phyloP scores from a whole-genome alignment of 2,329 filamentous ascomycete genomes.

The Fusarium mexicanum region DNA sequence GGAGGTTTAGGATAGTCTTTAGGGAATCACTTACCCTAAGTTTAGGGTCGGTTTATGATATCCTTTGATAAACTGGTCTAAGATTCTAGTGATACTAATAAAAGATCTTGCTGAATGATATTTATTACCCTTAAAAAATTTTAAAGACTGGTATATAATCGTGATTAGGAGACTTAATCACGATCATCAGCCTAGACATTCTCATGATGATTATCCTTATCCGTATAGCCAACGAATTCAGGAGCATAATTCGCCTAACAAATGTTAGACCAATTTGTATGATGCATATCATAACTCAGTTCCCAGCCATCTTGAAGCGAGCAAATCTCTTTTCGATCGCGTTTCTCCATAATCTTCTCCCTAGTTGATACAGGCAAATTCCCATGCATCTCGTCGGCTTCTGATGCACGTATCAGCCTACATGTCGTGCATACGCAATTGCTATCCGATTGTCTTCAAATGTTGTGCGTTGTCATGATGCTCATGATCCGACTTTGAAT shows the following conservation, averaged over 20 bases:
- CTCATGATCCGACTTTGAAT: not conserved
- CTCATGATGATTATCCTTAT: not conserved
- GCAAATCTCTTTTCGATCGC: constrained; percentile 12
- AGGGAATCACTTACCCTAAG: not conserved
- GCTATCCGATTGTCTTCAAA: not conserved
- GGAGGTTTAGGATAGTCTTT: not conserved
- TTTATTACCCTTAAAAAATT: not conserved
- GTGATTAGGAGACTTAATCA: not conserved
- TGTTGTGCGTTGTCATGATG: not conserved
- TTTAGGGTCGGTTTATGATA: not conserved
- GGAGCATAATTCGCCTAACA: not conserved
- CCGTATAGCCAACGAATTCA: not conserved
- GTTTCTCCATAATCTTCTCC: not conserved
- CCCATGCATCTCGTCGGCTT: not conserved
- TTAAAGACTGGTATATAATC: not conserved
- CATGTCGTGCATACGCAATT: not conserved
- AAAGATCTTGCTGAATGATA: not conserved
- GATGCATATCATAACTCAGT: constrained; percentile 23
- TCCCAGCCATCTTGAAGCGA: constrained; percentile 6
- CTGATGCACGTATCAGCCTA: constrained; percentile 8
- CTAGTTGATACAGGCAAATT: not conserved
- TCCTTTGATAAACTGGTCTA: not conserved
- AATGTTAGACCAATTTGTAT: not conserved
- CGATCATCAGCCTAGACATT: not conserved
- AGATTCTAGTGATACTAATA: not conserved